A percentile compares a stretch with the other conserved stretches of the same genome.
Conservation (phyloP, 1,139 yeast species). For the Sugiyamaella grinbergsii region DNA sequence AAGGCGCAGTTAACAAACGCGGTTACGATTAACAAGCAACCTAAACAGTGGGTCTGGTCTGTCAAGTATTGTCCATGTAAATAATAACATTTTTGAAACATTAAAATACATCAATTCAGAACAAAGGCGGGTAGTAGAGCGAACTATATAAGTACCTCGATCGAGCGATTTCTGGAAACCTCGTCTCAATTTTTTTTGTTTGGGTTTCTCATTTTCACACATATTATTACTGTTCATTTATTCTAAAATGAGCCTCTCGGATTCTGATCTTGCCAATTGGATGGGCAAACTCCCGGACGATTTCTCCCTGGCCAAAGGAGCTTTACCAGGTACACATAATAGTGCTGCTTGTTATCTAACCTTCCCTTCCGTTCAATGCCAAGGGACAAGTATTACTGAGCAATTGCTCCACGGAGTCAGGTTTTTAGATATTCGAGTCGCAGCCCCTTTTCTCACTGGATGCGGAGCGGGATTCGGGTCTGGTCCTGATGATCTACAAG, state of each 20-base stretch:
- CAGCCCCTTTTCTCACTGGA: conserved; percentile 14
- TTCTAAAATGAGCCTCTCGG: conserved; percentile 7
- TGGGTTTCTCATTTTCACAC: too few species aligned
- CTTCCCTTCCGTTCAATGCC: conserved; percentile 78
- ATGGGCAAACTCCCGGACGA: conserved; percentile 56
- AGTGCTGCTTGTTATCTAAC: conserved; percentile 74
- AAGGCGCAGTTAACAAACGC: background rate
- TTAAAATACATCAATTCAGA: too few species aligned
- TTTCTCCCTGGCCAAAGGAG: conserved; percentile 53
- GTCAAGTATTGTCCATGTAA: too few species aligned
- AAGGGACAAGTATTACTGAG: conserved; percentile 58
- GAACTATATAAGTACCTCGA: too few species aligned
- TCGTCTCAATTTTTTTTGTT: too few species aligned
- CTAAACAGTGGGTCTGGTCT: background rate
- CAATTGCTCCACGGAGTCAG: conserved; percentile 77
- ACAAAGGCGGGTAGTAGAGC: too few species aligned
- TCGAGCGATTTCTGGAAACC: too few species aligned
- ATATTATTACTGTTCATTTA: background rate
- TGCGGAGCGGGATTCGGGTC: conserved; percentile 14
- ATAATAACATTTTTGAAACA: too few species aligned
- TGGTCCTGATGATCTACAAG: conserved; percentile 55
- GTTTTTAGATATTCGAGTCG: conserved; percentile 65
- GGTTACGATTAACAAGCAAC: background rate
- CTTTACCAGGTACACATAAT: conserved; percentile 85
- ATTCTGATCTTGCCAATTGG: conserved; percentile 48